phyloP scores from a whole-genome alignment of 495 filamentous ascomycete species.

The Emericellopsis terricola region DNA sequence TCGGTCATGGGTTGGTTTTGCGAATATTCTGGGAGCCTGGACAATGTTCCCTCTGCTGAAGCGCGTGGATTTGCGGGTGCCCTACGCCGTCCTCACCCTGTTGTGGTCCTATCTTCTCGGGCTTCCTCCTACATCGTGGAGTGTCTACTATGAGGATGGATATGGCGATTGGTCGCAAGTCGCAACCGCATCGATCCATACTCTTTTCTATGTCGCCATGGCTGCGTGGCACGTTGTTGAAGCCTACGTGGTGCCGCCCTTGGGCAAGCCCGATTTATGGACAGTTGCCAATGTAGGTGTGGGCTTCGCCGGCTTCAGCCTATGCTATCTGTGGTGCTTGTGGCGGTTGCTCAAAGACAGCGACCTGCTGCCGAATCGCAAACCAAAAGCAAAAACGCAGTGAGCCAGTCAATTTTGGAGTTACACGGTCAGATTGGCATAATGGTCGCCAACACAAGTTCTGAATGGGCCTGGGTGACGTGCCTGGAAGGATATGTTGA shows the following conservation, averaged over 20 bases:
- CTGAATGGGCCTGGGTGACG: not conserved
- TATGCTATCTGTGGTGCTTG: slow-evolving; percentile 84
- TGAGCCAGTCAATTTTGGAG: slow-evolving; percentile 4
- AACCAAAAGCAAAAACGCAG: slow-evolving; percentile 20
- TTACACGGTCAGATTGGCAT: not conserved
- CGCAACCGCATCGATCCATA: slow-evolving; percentile 48
- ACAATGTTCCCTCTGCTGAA: slow-evolving; percentile 83
- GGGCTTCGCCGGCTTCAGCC: slow-evolving; percentile 65
- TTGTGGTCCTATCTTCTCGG: slow-evolving; percentile 86
- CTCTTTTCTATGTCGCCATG: slow-evolving; percentile 59
- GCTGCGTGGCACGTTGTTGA: slow-evolving; percentile 64
- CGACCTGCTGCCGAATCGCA: slow-evolving; percentile 13
- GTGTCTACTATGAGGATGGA: slow-evolving; percentile 38
- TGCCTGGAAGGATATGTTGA: not conserved
- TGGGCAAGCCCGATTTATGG: slow-evolving; percentile 79
- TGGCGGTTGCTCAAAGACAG: slow-evolving; percentile 50
- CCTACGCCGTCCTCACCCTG: slow-evolving; percentile 65
- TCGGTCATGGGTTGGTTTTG: slow-evolving; percentile 82
- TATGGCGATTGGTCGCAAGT: slow-evolving; percentile 26
- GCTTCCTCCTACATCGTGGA: slow-evolving; percentile 56
- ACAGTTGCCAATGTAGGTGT: slow-evolving; percentile 76
- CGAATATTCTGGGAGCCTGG: slow-evolving; percentile 82
- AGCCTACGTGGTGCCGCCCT: slow-evolving; percentile 42
- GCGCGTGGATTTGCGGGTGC: slow-evolving; percentile 65
- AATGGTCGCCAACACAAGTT: not conserved